Percentiles rank a stretch among this genome's conserved stretches.
phyloP scores from a whole-genome alignment of 129 eudicot genomes.

The Apium graveolens region DNA sequence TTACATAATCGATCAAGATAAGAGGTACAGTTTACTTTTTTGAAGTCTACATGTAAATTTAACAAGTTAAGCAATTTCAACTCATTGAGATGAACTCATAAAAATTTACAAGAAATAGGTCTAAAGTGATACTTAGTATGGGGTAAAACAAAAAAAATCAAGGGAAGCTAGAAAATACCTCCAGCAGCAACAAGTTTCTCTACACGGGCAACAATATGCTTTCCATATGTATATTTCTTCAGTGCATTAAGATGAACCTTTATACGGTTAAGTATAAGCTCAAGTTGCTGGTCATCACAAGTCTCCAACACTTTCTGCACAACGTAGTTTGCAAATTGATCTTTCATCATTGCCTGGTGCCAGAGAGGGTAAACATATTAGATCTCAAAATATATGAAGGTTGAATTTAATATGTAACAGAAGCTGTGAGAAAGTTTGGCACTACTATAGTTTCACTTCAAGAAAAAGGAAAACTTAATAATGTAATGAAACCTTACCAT shows the following conservation, averaged over 20 bases:
- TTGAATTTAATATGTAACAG: not conserved
- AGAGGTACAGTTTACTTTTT: not conserved
- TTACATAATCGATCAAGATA: not conserved
- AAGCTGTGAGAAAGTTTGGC: not conserved
- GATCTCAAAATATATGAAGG: not conserved
- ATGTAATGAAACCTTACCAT: not conserved
- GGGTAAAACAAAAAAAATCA: not conserved
- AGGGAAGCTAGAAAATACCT: slow-evolving; percentile 33
- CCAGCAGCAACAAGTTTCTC: slow-evolving; percentile 99
- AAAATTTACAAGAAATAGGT: not conserved
- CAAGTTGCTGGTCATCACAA: slow-evolving; percentile 90
- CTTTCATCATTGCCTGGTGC: slow-evolving; percentile 92
- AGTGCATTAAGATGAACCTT: slow-evolving; percentile 92
- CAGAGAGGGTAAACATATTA: not conserved
- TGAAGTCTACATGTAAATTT: not conserved
- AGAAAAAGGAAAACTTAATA: not conserved
- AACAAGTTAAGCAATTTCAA: not conserved
- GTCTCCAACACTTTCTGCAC: slow-evolving; percentile 96
- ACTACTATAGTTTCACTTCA: not conserved
- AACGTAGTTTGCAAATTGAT: slow-evolving; percentile 92
- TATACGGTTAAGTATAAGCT: slow-evolving; percentile 71
- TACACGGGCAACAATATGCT: slow-evolving; percentile 96
- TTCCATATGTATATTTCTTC: slow-evolving; percentile 95
- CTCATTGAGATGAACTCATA: not conserved
- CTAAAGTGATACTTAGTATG: not conserved